Conservation (phyloP, 257 asterid genomes). For the Plantago ovata region DNA sequence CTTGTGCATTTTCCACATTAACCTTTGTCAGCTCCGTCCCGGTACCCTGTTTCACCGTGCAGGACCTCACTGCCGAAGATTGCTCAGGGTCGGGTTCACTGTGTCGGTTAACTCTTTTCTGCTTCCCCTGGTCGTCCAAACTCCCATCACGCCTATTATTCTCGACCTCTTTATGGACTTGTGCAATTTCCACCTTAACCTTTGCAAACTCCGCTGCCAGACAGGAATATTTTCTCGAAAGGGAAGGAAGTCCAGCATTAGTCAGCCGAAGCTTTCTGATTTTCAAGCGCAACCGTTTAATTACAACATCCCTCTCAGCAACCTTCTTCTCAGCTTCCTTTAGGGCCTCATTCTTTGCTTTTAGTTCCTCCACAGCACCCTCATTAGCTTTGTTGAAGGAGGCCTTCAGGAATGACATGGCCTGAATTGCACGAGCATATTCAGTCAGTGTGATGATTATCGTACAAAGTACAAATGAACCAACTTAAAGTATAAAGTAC, state of each 20-base stretch:
- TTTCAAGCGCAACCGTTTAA: not conserved
- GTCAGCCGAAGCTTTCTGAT: not conserved
- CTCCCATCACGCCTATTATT: too few species aligned
- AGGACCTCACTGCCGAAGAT: too few species aligned
- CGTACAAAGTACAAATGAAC: not conserved
- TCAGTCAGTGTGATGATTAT: too few species aligned
- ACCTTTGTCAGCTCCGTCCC: not conserved
- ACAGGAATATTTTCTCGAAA: not conserved
- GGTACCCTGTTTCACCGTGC: too few species aligned
- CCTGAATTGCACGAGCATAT: not conserved
- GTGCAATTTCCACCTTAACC: too few species aligned
- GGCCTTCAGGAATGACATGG: constrained; percentile 1
- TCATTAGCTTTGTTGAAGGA: not conserved
- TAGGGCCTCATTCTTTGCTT: not conserved
- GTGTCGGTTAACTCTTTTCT: too few species aligned
- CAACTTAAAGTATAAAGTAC: not conserved
- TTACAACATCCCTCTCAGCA: constrained; percentile 1
- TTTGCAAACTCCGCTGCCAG: not conserved
- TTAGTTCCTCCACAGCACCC: too few species aligned
- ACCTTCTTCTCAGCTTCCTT: not conserved
- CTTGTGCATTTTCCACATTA: too few species aligned
- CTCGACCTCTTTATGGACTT: too few species aligned
- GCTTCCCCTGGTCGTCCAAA: too few species aligned
- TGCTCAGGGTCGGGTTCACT: too few species aligned
- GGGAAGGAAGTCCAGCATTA: not conserved